These are phyloP conservation scores for Solanum appendiculatum DNA, from an alignment of 257 asterid genomes.

Conservation along the genomic window DNA sequence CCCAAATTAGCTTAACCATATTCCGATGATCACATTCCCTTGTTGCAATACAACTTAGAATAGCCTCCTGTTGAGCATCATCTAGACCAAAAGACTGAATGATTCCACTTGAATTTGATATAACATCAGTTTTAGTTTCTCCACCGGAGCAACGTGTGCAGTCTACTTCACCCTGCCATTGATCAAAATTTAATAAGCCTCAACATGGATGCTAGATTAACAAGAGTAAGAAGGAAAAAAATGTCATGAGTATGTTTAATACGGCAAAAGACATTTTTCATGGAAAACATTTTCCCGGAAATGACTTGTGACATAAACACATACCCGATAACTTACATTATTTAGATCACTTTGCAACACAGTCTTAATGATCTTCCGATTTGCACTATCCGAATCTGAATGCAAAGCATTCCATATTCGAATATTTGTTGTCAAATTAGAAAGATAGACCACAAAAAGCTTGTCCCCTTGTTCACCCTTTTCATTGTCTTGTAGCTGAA, in stretches of 20 bases:
- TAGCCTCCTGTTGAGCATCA: constrained; percentile 29
- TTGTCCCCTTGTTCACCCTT: background rate
- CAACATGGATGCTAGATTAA: background rate
- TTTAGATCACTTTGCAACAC: constrained; percentile 10
- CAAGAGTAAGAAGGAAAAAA: background rate
- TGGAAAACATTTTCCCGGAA: background rate
- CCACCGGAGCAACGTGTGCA: constrained; percentile 7
- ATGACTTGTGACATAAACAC: background rate
- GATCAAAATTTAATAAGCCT: background rate
- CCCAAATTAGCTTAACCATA: constrained; percentile 38
- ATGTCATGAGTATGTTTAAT: background rate
- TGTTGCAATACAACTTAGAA: constrained; percentile 17
- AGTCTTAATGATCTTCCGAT: constrained; percentile 12
- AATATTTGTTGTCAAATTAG: constrained; percentile 35
- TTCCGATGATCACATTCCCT: constrained; percentile 19
- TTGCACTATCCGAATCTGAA: background rate
- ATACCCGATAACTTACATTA: constrained; percentile 2
- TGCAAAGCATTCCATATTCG: constrained; percentile 46
- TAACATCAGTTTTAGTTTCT: background rate
- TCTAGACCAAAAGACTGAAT: constrained; percentile 14
- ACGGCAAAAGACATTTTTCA: background rate
- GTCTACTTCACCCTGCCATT: constrained; percentile 12
- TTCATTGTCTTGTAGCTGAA: background rate
- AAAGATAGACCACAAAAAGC: constrained; percentile 30
- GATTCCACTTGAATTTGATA: background rate